Conservation (phyloP, 1,284 basidiomycete species). For the Hymenochaete sp. region DNA sequence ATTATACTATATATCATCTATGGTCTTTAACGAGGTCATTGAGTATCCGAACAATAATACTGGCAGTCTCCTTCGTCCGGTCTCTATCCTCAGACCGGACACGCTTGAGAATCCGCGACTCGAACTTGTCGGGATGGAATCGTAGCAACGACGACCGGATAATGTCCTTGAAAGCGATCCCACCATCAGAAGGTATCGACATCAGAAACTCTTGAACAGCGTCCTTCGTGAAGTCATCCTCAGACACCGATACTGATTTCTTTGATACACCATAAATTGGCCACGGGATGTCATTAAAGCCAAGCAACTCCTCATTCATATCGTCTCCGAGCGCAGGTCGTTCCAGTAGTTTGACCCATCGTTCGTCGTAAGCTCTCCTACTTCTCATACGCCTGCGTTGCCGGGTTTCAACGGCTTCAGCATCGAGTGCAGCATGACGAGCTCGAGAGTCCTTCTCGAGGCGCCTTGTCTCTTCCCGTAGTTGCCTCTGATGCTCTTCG, state of each 20-base stretch:
- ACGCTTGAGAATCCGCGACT: conserved; percentile 56
- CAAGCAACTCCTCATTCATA: conserved; percentile 21
- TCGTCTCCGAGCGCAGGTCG: not conserved
- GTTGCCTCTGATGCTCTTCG: conserved; percentile 44
- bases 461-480: conserved; percentile 42
- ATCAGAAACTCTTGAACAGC: conserved; percentile 60
- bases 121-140: conserved; percentile 85
- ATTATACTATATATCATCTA: not conserved
- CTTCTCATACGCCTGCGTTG: conserved; percentile 33
- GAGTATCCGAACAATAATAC: conserved; percentile 51
- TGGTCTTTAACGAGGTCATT: conserved; percentile 37
- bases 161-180: conserved; percentile 38
- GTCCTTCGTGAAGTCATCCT: conserved; percentile 51
- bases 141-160: conserved; percentile 65
- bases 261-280: conserved; percentile 39
- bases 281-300: conserved; percentile 72
- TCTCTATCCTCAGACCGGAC: conserved; percentile 57
- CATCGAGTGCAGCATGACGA: conserved; percentile 36
- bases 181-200: conserved; percentile 25
- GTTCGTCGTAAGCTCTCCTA: conserved; percentile 45
- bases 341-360: conserved; percentile 47
- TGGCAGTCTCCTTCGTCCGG: conserved; percentile 68
- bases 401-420: conserved; percentile 32
- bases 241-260: conserved; percentile 23
- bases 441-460: conserved; percentile 45